phyloP scores from a whole-genome alignment of 1,139 yeast genomes.

The Candida sp. region DNA sequence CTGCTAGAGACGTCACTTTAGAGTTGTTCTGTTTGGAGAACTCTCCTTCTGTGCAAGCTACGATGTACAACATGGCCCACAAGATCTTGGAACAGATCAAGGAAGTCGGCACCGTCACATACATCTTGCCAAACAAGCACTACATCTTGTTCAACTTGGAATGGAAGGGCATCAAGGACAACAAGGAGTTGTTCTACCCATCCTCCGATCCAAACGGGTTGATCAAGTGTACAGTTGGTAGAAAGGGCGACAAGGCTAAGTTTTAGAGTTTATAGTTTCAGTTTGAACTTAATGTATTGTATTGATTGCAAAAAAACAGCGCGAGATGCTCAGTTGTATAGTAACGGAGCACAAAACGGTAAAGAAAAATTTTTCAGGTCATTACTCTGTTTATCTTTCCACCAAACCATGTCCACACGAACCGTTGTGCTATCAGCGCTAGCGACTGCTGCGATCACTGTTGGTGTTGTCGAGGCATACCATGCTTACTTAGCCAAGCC shows the following conservation, averaged over 20 bases:
- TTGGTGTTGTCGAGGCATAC: slow-evolving; percentile 41
- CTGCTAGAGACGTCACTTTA: slow-evolving; percentile 72
- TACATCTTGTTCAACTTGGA: slow-evolving; percentile 78
- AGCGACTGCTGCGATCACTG: slow-evolving; percentile 42
- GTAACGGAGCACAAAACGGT: background rate
- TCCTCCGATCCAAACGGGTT: slow-evolving; percentile 92
- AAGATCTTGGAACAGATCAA: slow-evolving; percentile 66
- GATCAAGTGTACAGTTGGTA: slow-evolving; percentile 84
- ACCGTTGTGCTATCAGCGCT: slow-evolving; percentile 32
- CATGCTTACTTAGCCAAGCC: slow-evolving; percentile 31
- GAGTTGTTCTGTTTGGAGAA: slow-evolving; percentile 83
- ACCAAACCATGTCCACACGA: slow-evolving; percentile 12
- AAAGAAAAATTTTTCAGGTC: background rate
- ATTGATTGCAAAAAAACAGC: background rate
- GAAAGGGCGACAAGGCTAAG: slow-evolving; percentile 46
- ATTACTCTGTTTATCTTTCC: background rate
- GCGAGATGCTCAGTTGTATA: too few relatives aligned
- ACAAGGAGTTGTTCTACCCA: slow-evolving; percentile 86
- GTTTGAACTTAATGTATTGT: background rate
- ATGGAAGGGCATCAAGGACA: slow-evolving; percentile 85
- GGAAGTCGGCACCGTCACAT: slow-evolving; percentile 65
- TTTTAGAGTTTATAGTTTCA: slow-evolving; percentile 20
- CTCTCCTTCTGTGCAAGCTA: slow-evolving; percentile 93
- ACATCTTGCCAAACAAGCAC: slow-evolving; percentile 89
- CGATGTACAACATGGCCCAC: slow-evolving; percentile 91